phyloP scores from a whole-genome alignment of 2,329 filamentous ascomycete species.

The Paramyrothecium sp. region DNA sequence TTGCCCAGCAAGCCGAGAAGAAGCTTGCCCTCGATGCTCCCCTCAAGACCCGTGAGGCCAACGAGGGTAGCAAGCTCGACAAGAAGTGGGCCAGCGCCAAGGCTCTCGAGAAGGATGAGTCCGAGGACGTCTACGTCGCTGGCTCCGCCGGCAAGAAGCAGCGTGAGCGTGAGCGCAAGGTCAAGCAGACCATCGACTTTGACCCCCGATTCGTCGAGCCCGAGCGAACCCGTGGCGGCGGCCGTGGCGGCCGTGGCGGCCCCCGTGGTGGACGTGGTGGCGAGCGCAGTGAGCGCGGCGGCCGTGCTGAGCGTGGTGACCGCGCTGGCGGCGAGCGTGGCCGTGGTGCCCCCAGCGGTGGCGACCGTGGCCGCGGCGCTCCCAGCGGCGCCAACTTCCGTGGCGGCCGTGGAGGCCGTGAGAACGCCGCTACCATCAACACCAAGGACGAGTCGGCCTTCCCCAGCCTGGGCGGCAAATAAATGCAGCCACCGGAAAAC shows the following conservation, averaged over 20 bases:
- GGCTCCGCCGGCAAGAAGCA: slow-evolving; percentile 72
- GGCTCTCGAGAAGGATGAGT: slow-evolving; percentile 62
- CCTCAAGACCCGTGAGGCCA: slow-evolving; percentile 79
- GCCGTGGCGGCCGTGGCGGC: slow-evolving; percentile 54
- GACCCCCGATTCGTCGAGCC: slow-evolving; percentile 80
- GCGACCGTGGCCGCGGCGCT: slow-evolving; percentile 40
- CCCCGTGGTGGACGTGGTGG: slow-evolving; percentile 48
- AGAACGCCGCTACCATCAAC: slow-evolving; percentile 45
- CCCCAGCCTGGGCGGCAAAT: slow-evolving; percentile 59
- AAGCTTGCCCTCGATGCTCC: slow-evolving; percentile 65
- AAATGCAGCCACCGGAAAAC: slow-evolving; percentile 23
- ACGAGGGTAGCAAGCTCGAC: slow-evolving; percentile 84
- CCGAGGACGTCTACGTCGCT: slow-evolving; percentile 78
- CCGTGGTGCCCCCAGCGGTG: slow-evolving; percentile 41
- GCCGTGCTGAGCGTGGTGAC: no score
- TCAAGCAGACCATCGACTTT: slow-evolving; percentile 86
- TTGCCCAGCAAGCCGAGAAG: slow-evolving; percentile 71
- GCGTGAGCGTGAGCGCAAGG: slow-evolving; percentile 87
- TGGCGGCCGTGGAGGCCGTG: slow-evolving; percentile 23
- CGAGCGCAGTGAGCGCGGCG: slow-evolving; percentile 46
- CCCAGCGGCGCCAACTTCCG: slow-evolving; percentile 22
- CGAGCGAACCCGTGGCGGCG: slow-evolving; percentile 54
- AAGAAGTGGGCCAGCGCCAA: slow-evolving; percentile 94
- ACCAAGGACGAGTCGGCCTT: slow-evolving; percentile 57
- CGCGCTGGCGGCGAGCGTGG: slow-evolving; percentile 46